phyloP scores from a whole-genome alignment of 2,329 filamentous ascomycete species.

The Aspergillus sp. region DNA sequence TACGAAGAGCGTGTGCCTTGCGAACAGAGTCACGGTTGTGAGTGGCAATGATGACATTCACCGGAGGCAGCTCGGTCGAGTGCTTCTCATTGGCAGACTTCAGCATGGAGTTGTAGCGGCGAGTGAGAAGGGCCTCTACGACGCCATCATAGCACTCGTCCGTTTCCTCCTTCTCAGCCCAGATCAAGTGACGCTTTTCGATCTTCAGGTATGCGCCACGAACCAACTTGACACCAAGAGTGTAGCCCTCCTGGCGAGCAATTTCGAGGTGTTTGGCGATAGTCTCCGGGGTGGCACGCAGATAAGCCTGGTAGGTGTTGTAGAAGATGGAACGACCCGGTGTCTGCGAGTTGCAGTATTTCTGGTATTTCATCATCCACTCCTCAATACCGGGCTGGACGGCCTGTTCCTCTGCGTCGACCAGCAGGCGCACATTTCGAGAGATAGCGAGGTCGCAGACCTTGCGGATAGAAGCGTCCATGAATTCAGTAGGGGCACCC shows the following conservation, averaged over 20 bases:
- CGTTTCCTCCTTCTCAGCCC: constrained; percentile 44
- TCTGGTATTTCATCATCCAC: constrained; percentile 52
- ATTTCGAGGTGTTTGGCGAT: constrained; percentile 42
- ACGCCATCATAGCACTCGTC: constrained; percentile 54
- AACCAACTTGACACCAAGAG: constrained; percentile 49
- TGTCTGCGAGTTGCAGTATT: constrained; percentile 45
- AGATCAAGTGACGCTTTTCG: constrained; percentile 43
- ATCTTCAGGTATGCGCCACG: constrained; percentile 50
- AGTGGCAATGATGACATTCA: constrained; percentile 55
- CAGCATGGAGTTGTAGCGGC: constrained; percentile 56
- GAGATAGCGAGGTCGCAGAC: constrained; percentile 41
- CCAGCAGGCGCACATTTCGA: constrained; percentile 42
- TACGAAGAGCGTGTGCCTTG: constrained; percentile 44
- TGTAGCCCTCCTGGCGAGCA: constrained; percentile 45
- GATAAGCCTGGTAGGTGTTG: constrained; percentile 51
- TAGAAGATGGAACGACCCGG: constrained; percentile 49
- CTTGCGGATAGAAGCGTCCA: constrained; percentile 38
- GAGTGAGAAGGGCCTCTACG: constrained; percentile 50
- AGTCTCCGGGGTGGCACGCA: constrained; percentile 44
- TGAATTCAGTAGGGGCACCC: constrained; percentile 34
- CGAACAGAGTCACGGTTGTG: constrained; percentile 54
- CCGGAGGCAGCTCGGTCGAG: constrained; percentile 30
- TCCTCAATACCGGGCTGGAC: constrained; percentile 49
- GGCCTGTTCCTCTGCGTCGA: constrained; percentile 52
- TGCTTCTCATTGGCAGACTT: constrained; percentile 37